Conservation (phyloP, 2,329 filamentous ascomycete genomes). For the Zelopaecilomyces penicillatus region DNA sequence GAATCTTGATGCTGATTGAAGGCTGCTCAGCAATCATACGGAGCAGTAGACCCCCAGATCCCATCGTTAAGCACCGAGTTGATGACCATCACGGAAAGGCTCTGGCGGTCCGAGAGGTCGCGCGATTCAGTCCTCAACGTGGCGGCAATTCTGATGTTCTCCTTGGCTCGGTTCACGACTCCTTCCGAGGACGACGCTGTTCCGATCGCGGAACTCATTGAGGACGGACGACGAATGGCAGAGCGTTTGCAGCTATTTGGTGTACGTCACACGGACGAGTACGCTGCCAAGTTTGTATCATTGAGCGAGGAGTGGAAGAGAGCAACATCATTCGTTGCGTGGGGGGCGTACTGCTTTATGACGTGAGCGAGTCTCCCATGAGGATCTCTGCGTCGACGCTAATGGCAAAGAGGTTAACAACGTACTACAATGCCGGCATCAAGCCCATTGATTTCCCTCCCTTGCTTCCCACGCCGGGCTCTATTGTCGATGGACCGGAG, state of each 20-base stretch:
- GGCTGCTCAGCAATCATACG: neutral
- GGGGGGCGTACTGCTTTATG: neutral
- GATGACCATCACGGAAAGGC: neutral
- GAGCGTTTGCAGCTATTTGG: neutral
- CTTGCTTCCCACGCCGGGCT: neutral
- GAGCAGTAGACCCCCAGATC: neutral
- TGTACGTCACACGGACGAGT: neutral
- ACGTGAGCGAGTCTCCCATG: neutral
- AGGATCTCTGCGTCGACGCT: neutral
- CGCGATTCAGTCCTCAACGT: neutral
- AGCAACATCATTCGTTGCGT: neutral
- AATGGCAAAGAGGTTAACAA: neutral
- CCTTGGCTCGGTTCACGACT: neutral
- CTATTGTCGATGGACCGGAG: neutral
- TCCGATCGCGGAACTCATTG: neutral
- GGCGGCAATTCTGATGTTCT: neutral
- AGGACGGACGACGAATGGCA: neutral
- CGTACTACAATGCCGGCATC: neutral
- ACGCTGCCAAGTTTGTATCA: neutral
- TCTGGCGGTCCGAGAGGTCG: neutral
- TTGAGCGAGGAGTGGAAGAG: neutral
- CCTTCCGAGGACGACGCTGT: neutral
- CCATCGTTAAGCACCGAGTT: neutral
- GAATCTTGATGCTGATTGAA: neutral
- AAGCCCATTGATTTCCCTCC: neutral